Conservation (phyloP, 1,284 basidiomycete genomes). For the Fomitopsis schrenkii region DNA sequence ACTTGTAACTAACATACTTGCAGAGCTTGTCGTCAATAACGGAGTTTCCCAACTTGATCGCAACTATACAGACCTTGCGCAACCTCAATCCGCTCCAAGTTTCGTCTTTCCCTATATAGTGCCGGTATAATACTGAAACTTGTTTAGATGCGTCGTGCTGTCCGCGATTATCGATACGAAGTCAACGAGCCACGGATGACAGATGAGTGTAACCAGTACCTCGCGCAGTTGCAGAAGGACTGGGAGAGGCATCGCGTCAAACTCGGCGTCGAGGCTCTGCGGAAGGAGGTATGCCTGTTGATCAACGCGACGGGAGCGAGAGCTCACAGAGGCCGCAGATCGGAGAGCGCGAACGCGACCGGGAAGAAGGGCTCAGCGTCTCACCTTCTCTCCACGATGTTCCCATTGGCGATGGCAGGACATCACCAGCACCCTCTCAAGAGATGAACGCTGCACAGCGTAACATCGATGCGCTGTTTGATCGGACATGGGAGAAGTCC, state of each 20-base stretch:
- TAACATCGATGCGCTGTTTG: slow-evolving; percentile 77
- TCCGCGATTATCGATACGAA: slow-evolving; percentile 94
- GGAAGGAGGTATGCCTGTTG: slow-evolving; percentile 58
- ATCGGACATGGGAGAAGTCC: slow-evolving; percentile 56
- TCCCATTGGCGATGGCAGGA: slow-evolving; percentile 27
- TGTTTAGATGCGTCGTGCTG: slow-evolving; percentile 81
- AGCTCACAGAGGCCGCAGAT: slow-evolving; percentile 40
- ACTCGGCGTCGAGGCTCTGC: slow-evolving; percentile 73
- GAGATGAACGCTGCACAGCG: slow-evolving; percentile 41
- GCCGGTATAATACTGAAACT: not conserved
- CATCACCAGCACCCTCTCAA: slow-evolving; percentile 19
- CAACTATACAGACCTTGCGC: slow-evolving; percentile 86
- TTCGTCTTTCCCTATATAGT: slow-evolving; percentile 1
- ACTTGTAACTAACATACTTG: slow-evolving; percentile 11
- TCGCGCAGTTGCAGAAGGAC: slow-evolving; percentile 91
- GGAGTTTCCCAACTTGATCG: slow-evolving; percentile 85
- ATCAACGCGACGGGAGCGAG: too few relatives aligned
- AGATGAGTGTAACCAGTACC: slow-evolving; percentile 92
- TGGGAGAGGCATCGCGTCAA: slow-evolving; percentile 91
- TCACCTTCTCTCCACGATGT: slow-evolving; percentile 44
- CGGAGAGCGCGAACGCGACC: slow-evolving; percentile 57
- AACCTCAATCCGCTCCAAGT: slow-evolving; percentile 90
- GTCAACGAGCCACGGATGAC: slow-evolving; percentile 90
- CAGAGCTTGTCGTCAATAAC: slow-evolving; percentile 83
- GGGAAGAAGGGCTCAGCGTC: slow-evolving; percentile 43